These are phyloP conservation scores for Globisporangium nunn DNA, from an alignment of 352 stramenopile species.

Conservation along the genomic window DNA sequence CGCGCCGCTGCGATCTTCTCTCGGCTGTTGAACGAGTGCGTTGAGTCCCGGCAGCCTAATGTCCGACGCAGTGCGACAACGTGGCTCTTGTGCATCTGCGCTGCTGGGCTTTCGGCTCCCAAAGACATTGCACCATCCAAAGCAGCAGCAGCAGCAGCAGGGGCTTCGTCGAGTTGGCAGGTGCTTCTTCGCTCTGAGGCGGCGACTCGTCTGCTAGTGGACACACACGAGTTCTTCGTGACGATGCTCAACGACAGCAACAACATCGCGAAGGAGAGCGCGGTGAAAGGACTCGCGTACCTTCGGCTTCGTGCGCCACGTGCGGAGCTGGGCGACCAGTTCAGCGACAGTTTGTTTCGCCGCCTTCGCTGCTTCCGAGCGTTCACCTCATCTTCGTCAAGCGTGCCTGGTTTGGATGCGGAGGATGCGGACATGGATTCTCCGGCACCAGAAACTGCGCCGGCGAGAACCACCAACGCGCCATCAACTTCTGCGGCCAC, in stretches of 20 bases:
- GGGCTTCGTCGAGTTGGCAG: constrained; percentile 20
- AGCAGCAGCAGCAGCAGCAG: no score
- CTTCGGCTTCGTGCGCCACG: constrained; percentile 49
- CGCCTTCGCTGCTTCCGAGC: constrained; percentile 72
- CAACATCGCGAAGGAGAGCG: constrained; percentile 59
- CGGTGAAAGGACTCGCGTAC: constrained; percentile 73
- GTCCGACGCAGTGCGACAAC: constrained; percentile 48
- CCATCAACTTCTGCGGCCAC: neutral
- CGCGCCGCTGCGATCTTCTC: constrained; percentile 32
- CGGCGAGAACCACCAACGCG: constrained; percentile 2
- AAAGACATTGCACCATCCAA: neutral
- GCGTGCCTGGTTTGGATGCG: constrained; percentile 17
- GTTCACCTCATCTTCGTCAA: constrained; percentile 30
- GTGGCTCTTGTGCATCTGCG: constrained; percentile 67
- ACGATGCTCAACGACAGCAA: constrained; percentile 74
- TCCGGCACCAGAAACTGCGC: neutral
- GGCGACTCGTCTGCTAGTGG: constrained; percentile 27
- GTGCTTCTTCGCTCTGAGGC: constrained; percentile 20
- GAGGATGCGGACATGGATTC: constrained; percentile 16
- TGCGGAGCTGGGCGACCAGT: constrained; percentile 42
- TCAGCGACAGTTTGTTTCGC: constrained; percentile 76
- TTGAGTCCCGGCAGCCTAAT: constrained; percentile 29
- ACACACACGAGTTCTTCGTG: constrained; percentile 70
- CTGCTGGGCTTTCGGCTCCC: constrained; percentile 25
- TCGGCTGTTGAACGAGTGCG: constrained; percentile 28